Base-by-base conservation (phyloP, 257 asterid genomes). In the Solanum chiquidenum region DNA sequence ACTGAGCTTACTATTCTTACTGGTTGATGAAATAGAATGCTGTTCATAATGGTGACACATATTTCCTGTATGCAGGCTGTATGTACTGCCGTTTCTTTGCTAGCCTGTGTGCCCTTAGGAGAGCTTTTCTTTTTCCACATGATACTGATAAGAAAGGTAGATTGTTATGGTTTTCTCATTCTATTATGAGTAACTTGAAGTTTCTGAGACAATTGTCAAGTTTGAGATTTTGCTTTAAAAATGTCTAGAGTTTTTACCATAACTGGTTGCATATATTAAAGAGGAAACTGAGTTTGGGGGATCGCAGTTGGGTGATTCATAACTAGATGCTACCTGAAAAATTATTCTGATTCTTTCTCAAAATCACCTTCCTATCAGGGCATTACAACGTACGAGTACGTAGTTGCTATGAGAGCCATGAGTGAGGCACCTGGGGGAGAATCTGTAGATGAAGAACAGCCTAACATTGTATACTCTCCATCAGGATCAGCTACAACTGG, bases 101-200 rank as follows among this genome's bases (percentile, higher is more conserved):
- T 97, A 80, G 99, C 99, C 40, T 93, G 97, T 90, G 95, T 97
- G 46, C 99, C 99, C 55, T 92, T 97, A 92, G 96, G 97, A 16
- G 99, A 97, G 90, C 99, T 97, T 89, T 96, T 97, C 97, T 97
- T 96, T 93, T 97, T 97, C 93, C 99, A 97, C 94, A 93, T 94
- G 92, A 97, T 97, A 91, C 94, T 97, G 52, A 95, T 97, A 49
- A 91, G 94, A 93, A 97, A 96, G 98, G 98, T 95, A 20, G 82
- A 93, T 71, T 52, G 77, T 83, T 37, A 44, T 66, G 77, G 79
- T 85, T 85, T 33, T 49, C 71, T 89, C 84, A 86, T 83, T 73
- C 87, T 77, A 49, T 52, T 29, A 46, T 82, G 69, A 49, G 40
- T 29, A 82, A 29, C 66, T 29, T 29, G 31, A 49, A 18, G 44